Evolutionary conservation across 495 filamentous ascomycete species (phyloP).

Genomic region (Rhypophila decipiens): DNA sequence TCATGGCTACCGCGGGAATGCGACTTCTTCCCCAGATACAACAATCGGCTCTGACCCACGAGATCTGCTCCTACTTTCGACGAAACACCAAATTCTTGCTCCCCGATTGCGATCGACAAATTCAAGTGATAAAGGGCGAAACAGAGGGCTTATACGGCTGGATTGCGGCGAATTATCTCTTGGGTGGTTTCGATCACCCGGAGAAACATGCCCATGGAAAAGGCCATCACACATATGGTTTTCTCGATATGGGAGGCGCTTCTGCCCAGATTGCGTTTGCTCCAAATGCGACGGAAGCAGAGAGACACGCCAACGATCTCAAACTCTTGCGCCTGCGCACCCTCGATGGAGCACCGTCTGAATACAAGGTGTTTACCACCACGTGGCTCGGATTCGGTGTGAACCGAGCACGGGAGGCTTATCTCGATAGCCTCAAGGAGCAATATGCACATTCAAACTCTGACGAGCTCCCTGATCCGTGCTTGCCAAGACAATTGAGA

Average conservation of each 20-base stretch:
- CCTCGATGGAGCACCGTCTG: constrained; percentile 64
- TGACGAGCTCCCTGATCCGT: constrained; percentile 81
- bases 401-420: constrained; percentile 79
- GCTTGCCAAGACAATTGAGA: constrained; percentile 70
- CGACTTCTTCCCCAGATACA: constrained; percentile 73
- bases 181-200: constrained; percentile 88
- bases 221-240: constrained; percentile 92
- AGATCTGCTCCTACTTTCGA: constrained; percentile 80
- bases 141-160: constrained; percentile 98
- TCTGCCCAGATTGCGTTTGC: constrained; percentile 97
- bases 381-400: constrained; percentile 97
- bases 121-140: constrained; percentile 94
- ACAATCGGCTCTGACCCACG: constrained; percentile 60
- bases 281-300: constrained; percentile 83
- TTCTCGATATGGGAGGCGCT: constrained; percentile 96
- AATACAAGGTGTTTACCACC: constrained; percentile 87
- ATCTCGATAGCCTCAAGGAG: constrained; percentile 63
- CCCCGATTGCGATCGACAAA: constrained; percentile 82
- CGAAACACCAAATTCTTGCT: constrained; percentile 75
- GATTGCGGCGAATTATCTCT: constrained; percentile 95
- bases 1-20: constrained; percentile 97
- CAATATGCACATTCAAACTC: constrained; percentile 45
- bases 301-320: constrained; percentile 85
- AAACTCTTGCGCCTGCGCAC: constrained; percentile 79
- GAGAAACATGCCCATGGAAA: constrained; percentile 67